These are phyloP conservation scores for Ceratobasidium sp. DNA, from an alignment of 1,284 basidiomycete genomes.

Conservation along the genomic window DNA sequence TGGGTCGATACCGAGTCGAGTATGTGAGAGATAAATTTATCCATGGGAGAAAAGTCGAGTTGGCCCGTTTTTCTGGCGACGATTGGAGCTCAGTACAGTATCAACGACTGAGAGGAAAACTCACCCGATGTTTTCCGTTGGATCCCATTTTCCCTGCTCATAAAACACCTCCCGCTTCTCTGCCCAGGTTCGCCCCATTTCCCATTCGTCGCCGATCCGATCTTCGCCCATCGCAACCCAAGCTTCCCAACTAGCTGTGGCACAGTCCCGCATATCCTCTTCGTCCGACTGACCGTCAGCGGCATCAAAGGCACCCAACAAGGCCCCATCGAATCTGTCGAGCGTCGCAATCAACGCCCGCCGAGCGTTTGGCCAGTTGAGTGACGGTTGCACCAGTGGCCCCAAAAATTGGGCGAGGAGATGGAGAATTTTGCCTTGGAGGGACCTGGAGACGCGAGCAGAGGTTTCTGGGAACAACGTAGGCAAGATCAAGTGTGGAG, in stretches of 20 bases:
- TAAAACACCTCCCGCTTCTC: conserved; percentile 96
- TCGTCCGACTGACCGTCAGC: conserved; percentile 78
- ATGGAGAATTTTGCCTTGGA: conserved; percentile 68
- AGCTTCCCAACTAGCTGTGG: conserved; percentile 84
- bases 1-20: conserved; percentile 72
- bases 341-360: conserved; percentile 76
- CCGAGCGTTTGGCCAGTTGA: conserved; percentile 66
- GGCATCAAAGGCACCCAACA: conserved; percentile 83
- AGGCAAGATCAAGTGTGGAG: conserved; percentile 62
- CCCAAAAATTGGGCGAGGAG: conserved; percentile 79
- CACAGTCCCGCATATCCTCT: conserved; percentile 74
- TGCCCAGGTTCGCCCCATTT: conserved; percentile 89
- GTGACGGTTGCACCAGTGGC: conserved; percentile 63
- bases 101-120: conserved; percentile 48
- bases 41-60: conserved; percentile 92
- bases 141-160: conserved; percentile 77
- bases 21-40: conserved; percentile 80
- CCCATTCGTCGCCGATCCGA: conserved; percentile 69
- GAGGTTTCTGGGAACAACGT: conserved; percentile 58
- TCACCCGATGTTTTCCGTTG: conserved; percentile 83
- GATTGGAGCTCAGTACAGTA: neutral
- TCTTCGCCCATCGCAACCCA: conserved; percentile 53
- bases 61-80: conserved; percentile 51
- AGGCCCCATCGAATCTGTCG: conserved; percentile 85
- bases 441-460: conserved; percentile 52